Conservation (phyloP, 2,329 filamentous ascomycete genomes). For the Onygenales sp. region DNA sequence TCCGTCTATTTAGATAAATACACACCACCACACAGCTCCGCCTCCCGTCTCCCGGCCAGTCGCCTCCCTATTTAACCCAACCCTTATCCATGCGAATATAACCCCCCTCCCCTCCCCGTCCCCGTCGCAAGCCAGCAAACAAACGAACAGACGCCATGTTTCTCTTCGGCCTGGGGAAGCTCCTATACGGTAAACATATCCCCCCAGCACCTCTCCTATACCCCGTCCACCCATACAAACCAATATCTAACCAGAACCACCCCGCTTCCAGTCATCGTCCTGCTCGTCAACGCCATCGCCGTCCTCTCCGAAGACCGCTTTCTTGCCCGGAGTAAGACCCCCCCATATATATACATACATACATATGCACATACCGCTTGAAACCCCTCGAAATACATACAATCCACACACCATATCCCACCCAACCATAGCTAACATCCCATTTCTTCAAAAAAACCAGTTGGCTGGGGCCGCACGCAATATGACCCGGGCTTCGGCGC, state of each 20-base stretch:
- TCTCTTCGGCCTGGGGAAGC: slow-evolving; percentile 59
- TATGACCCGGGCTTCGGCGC: slow-evolving; percentile 70
- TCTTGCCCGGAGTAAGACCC: slow-evolving; percentile 61
- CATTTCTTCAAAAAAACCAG: slow-evolving; percentile 33
- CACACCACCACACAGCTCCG: neutral
- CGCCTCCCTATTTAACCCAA: neutral
- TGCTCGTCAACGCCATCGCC: slow-evolving; percentile 87
- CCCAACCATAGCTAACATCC: neutral
- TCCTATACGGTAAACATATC: slow-evolving; percentile 56
- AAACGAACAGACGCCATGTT: slow-evolving; percentile 45
- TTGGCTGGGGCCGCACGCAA: slow-evolving; percentile 63
- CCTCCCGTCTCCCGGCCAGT: neutral
- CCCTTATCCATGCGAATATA: slow-evolving; percentile 6
- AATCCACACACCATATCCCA: neutral
- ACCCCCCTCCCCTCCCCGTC: slow-evolving; percentile 4
- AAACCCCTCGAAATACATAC: neutral
- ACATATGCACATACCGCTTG: neutral
- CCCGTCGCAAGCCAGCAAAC: too few species aligned
- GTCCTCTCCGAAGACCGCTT: slow-evolving; percentile 93
- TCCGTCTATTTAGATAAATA: neutral
- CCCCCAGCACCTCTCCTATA: neutral
- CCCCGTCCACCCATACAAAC: slow-evolving; percentile 14
- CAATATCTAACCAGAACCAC: slow-evolving; percentile 5
- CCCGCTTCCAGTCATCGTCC: slow-evolving; percentile 55
- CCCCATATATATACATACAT: neutral